phyloP scores from a whole-genome alignment of 2,329 filamentous ascomycete species.

The Apiospora phragmitis region DNA sequence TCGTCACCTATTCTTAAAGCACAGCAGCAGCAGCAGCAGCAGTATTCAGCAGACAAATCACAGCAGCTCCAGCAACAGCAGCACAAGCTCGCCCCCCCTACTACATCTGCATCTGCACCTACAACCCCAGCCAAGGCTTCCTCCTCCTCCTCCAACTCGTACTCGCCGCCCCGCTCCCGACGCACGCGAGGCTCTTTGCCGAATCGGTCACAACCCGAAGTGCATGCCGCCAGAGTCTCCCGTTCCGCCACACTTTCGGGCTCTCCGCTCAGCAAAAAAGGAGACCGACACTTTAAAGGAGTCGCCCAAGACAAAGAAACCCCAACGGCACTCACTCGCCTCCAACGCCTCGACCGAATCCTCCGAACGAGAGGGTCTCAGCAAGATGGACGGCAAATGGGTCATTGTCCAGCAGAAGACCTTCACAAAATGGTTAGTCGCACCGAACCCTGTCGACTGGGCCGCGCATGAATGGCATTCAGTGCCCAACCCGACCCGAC shows the following conservation, averaged over 20 bases:
- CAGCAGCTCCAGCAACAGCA: background rate
- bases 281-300: constrained; percentile 18
- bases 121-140: background rate
- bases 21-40: constrained; percentile 20
- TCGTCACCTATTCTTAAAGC: background rate
- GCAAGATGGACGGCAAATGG: constrained; percentile 69
- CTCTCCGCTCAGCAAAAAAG: constrained; percentile 28
- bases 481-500: background rate
- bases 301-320: constrained; percentile 25
- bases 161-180: constrained; percentile 14
- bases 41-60: background rate
- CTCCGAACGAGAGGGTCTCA: constrained; percentile 46
- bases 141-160: background rate
- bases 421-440: constrained; percentile 88
- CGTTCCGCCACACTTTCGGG: constrained; percentile 41
- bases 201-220: constrained; percentile 31
- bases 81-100: constrained; percentile 4
- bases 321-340: constrained; percentile 35
- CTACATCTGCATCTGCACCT: constrained; percentile 5
- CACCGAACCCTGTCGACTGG: background rate
- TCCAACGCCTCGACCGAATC: constrained; percentile 46
- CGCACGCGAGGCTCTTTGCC: constrained; percentile 22
- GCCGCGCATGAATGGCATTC: background rate
- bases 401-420: constrained; percentile 94
- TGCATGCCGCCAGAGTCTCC: constrained; percentile 50